These are phyloP conservation scores for Quillaja saponaria DNA, from an alignment of 306 rosid genomes.

Conservation along the genomic window DNA sequence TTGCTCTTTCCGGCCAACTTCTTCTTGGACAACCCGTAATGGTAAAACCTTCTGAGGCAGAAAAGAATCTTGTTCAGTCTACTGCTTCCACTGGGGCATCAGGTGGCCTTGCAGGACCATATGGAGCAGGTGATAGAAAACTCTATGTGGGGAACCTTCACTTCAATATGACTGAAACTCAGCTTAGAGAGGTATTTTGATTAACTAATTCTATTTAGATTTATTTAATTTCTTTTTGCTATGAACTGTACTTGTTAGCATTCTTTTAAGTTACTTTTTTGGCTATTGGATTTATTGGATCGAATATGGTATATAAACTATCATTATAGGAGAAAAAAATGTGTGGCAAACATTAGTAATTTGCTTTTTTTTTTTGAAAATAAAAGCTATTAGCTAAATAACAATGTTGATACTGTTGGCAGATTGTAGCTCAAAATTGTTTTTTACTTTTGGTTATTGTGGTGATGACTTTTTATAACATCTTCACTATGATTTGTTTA, in stretches of 20 bases:
- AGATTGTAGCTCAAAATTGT: conserved; percentile 1
- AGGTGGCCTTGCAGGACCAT: conserved; percentile 67
- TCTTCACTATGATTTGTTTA: conserved; percentile 31
- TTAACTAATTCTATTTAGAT: neutral
- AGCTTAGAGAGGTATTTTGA: conserved; percentile 77
- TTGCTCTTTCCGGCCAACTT: conserved; percentile 94
- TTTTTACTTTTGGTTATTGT: neutral
- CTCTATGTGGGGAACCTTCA: conserved; percentile 95
- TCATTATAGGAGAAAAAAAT: neutral
- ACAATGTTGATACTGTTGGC: neutral
- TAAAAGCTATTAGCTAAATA: too few relatives aligned
- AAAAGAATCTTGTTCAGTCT: conserved; percentile 96
- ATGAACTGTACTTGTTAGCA: too few relatives aligned
- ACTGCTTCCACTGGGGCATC: conserved; percentile 69
- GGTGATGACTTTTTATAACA: conserved; percentile 21
- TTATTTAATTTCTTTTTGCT: neutral
- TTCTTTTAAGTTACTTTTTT: too few relatives aligned
- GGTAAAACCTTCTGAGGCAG: conserved; percentile 99
- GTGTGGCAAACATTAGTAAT: too few relatives aligned
- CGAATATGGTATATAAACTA: too few relatives aligned
- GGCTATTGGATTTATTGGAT: neutral
- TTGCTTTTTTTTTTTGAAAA: too few relatives aligned
- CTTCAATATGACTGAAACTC: conserved; percentile 96
- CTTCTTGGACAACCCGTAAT: conserved; percentile 96
- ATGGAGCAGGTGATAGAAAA: conserved; percentile 94